phyloP scores from a whole-genome alignment of 768 basidiomycete species.

The Agrocybe praecox region DNA sequence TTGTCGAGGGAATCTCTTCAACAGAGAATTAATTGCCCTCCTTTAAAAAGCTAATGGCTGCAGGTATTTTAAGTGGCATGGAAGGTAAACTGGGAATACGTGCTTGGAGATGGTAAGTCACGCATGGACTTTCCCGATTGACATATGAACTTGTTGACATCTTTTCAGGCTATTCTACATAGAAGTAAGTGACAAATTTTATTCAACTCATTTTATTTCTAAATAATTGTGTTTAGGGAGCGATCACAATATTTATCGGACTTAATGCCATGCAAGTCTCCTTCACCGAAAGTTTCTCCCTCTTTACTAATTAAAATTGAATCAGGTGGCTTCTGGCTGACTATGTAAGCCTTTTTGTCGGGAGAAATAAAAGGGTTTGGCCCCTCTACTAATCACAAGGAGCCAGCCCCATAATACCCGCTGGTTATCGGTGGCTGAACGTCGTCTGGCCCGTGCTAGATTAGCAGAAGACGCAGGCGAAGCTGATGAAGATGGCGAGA shows the following conservation, averaged over 20 bases:
- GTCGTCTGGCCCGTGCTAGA: conserved; percentile 62
- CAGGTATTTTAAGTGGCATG: conserved; percentile 70
- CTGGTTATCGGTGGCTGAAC: conserved; percentile 54
- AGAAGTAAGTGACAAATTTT: conserved; percentile 42
- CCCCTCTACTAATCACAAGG: not conserved
- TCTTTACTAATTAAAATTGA: not conserved
- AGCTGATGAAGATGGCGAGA: conserved; percentile 57
- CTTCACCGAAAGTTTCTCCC: not conserved
- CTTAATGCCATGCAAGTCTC: conserved; percentile 47
- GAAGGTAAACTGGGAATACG: conserved; percentile 65
- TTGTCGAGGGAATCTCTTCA: too few species aligned
- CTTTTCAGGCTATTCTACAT: conserved; percentile 65
- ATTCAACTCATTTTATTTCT: not conserved
- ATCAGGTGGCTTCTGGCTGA: conserved; percentile 60
- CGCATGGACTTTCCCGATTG: not conserved
- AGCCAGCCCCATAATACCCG: conserved; percentile 60
- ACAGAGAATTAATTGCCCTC: too few species aligned
- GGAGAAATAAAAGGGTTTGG: too few species aligned
- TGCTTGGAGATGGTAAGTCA: conserved; percentile 67
- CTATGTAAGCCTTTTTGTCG: conserved; percentile 40
- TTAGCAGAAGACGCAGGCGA: conserved; percentile 73
- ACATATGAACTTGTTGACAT: not conserved
- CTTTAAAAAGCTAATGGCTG: conserved; percentile 59
- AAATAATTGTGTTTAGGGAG: conserved; percentile 41
- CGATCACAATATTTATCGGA: conserved; percentile 63